Conservation (phyloP, 2,329 filamentous ascomycete species). For the Claviceps arundinis region DNA sequence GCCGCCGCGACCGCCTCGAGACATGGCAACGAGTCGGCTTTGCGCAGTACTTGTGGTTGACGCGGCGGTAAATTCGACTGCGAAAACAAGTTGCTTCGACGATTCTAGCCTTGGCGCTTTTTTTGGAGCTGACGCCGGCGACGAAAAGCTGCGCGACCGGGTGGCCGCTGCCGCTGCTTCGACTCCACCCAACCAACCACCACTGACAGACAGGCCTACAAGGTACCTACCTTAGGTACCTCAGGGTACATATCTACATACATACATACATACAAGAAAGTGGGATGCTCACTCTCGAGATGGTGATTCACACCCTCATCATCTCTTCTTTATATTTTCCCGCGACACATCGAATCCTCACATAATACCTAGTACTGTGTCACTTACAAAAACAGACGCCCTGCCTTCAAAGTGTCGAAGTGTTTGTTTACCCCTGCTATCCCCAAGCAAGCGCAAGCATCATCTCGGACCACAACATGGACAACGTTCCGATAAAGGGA, state of each 20-base stretch:
- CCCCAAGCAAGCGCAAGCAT: conserved; percentile 16
- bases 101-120: not conserved
- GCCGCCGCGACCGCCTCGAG: conserved; percentile 39
- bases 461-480: conserved; percentile 26
- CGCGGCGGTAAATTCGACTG: not conserved
- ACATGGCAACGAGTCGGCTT: conserved; percentile 24
- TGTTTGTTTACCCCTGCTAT: not conserved
- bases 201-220: too few species aligned
- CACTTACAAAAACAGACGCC: not conserved
- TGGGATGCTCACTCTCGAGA: not conserved
- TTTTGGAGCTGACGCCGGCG: not conserved
- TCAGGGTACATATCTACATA: too few species aligned
- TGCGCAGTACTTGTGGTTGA: not conserved
- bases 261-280: too few species aligned
- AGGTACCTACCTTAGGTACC: too few species aligned
- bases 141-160: not conserved
- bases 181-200: too few species aligned
- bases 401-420: not conserved
- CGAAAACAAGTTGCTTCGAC: not conserved
- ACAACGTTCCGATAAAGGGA: conserved; percentile 33
- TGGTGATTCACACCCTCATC: not conserved
- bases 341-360: not conserved
- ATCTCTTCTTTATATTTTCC: not conserved
- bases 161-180: too few species aligned
- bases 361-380: not conserved